Evolutionary conservation across 2,329 filamentous ascomycete species (phyloP).

Genomic region (Emergomyces africanus): DNA sequence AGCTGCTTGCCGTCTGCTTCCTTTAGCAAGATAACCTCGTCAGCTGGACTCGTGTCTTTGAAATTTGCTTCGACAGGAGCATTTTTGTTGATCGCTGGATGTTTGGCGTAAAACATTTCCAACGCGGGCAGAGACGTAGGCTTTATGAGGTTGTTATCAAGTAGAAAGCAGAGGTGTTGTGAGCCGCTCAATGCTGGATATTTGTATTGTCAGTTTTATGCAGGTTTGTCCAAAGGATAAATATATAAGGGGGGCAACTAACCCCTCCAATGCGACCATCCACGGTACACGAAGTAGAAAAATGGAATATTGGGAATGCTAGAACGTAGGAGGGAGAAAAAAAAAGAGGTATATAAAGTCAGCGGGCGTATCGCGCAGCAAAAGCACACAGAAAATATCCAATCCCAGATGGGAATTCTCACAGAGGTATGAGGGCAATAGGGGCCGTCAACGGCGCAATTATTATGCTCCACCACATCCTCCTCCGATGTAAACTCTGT

Average conservation of each 20-base stretch:
- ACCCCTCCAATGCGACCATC: conserved; percentile 79
- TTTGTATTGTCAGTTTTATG: conserved; percentile 9
- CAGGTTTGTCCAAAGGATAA: conserved; percentile 10
- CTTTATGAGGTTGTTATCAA: conserved; percentile 58
- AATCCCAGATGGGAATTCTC: conserved; percentile 26
- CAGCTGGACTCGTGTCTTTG: conserved; percentile 16
- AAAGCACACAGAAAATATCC: neutral
- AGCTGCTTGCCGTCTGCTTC: conserved; percentile 43
- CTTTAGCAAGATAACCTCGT: conserved; percentile 35
- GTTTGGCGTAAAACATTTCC: conserved; percentile 56
- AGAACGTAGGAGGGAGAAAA: neutral
- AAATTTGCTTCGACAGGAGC: conserved; percentile 15
- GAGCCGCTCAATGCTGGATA: conserved; percentile 62
- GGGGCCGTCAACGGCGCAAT: conserved; percentile 76
- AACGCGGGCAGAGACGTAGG: conserved; percentile 54
- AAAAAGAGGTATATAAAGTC: neutral
- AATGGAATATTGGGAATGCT: conserved; percentile 91
- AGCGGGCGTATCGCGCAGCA: neutral
- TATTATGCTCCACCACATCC: conserved; percentile 66
- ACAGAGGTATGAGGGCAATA: conserved; percentile 76
- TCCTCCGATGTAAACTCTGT: conserved; percentile 61
- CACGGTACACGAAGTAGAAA: conserved; percentile 83
- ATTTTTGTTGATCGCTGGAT: conserved; percentile 16
- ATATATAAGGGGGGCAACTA: neutral
- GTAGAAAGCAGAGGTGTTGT: conserved; percentile 69